Percentiles rank a stretch among this genome's conserved stretches.
phyloP scores from a whole-genome alignment of 2,329 filamentous ascomycete genomes.

The Dothistroma septosporum region DNA sequence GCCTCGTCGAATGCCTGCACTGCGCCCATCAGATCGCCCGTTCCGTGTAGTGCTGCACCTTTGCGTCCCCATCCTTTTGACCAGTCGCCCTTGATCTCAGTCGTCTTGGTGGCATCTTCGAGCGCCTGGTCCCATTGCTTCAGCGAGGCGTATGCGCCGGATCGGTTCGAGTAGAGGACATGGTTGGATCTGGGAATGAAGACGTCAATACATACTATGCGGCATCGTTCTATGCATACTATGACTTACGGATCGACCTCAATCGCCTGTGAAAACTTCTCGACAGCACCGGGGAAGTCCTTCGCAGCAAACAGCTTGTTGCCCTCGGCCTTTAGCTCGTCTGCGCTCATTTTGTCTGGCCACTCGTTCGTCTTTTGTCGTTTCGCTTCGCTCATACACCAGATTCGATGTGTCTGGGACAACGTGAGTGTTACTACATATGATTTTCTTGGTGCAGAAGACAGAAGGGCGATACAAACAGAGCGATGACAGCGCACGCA shows the following conservation, averaged over 20 bases:
- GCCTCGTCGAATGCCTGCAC: conserved; percentile 90
- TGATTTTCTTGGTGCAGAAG: no score
- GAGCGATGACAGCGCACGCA: no score
- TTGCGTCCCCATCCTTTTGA: conserved; percentile 94
- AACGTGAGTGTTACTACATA: no score
- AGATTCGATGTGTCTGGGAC: background rate
- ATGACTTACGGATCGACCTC: conserved; percentile 60
- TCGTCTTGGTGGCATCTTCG: conserved; percentile 87
- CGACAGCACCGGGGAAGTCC: conserved; percentile 81
- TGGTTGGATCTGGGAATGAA: conserved; percentile 78
- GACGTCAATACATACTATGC: conserved; percentile 6
- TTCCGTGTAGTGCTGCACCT: conserved; percentile 82
- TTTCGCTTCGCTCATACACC: conserved; percentile 2
- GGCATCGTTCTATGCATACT: background rate
- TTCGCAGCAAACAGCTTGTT: conserved; percentile 96
- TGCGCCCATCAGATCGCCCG: conserved; percentile 78
- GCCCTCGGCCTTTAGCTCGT: conserved; percentile 91
- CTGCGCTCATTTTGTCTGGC: conserved; percentile 51
- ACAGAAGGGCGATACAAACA: no score
- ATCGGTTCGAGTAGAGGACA: conserved; percentile 96
- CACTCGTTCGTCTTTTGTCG: conserved; percentile 1
- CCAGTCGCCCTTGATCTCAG: conserved; percentile 95
- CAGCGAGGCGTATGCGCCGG: conserved; percentile 80
- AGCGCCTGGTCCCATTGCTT: conserved; percentile 81
- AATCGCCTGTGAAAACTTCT: conserved; percentile 4